Evolutionary conservation across 768 basidiomycete genomes (phyloP), one percentile per base, ranked within the genome.

Genomic region (Psilocybe subaeruginosa): DNA sequence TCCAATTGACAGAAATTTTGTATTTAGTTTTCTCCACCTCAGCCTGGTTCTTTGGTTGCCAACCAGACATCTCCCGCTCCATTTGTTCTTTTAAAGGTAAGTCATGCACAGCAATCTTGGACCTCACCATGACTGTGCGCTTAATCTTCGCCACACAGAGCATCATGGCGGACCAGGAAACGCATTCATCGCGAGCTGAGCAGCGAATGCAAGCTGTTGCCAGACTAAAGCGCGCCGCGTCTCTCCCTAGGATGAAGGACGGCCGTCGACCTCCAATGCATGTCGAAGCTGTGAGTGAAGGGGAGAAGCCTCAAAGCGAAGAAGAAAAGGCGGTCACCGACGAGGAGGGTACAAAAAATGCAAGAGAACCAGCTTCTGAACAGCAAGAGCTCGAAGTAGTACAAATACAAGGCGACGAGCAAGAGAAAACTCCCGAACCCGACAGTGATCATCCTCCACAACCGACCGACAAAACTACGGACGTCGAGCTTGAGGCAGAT

Each of bases 211-310:
- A 86, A 57, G 92, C 94, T 9, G 90, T 97, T 50, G 93, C 93
- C 48, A 95, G 89, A 77, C 85, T 97, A 65, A 95, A 91, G 77
- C 88, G 95, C 67, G 95, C 95, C 46, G 92, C 94, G 57, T 96
- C 94, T 14, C 76, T 97, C 30, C 95, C 95, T 39, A 83, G 95
- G 63, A 92, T 92, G 88, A 94, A 94, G 73, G 91, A 94, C 73
- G 94, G 94, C 7, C 79, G 94, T 58, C 81, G 95, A 46, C 94
- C 93, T 0, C 92, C 89, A 51, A 92, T 93, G 91, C 92, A 91
- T 69, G 79, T 85, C 65, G 91, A 92, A 66, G 89, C 86, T 17
- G 85, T 92, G 54, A 93, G 91, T 69, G 92, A 93, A 72, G 90
- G 92, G 8, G 92, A 93, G 74, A 88, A 82, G 71, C 62, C 60